These are phyloP conservation scores for Pisolithus albus DNA, from an alignment of 768 basidiomycete genomes.

Conservation along the genomic window DNA sequence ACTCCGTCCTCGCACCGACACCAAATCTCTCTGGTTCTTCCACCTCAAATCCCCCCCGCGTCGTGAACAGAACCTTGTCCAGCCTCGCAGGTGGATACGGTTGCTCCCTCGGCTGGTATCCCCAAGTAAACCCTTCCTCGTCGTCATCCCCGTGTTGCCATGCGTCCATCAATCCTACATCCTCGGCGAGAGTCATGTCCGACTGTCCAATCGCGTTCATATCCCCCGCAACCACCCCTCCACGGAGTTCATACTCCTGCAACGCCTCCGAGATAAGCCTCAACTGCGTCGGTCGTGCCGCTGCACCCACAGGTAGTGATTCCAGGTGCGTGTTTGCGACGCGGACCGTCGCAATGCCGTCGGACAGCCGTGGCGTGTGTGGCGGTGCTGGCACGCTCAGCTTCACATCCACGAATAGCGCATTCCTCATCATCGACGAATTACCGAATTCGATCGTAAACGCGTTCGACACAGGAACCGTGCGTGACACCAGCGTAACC, in stretches of 20 bases:
- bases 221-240: slow-evolving; percentile 63
- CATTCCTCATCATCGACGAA: slow-evolving; percentile 48
- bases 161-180: slow-evolving; percentile 51
- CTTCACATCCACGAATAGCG: slow-evolving; percentile 51
- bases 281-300: slow-evolving; percentile 45
- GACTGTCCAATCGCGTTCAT: slow-evolving; percentile 57
- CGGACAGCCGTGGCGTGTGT: slow-evolving; percentile 25
- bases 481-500: slow-evolving; percentile 60
- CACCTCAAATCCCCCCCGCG: slow-evolving; percentile 43
- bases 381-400: slow-evolving; percentile 32
- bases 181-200: slow-evolving; percentile 38
- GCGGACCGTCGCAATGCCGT: slow-evolving; percentile 42
- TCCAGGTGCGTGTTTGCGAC: slow-evolving; percentile 74
- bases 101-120: slow-evolving; percentile 45
- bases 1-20: slow-evolving; percentile 39
- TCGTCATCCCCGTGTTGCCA: slow-evolving; percentile 44
- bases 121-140: slow-evolving; percentile 58
- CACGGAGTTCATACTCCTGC: slow-evolving; percentile 39
- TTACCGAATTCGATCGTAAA: slow-evolving; percentile 47
- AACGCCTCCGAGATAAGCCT: slow-evolving; percentile 45
- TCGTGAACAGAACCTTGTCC: slow-evolving; percentile 60
- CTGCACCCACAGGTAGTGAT: slow-evolving; percentile 44
- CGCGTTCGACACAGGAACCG: slow-evolving; percentile 42
- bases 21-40: slow-evolving; percentile 52
- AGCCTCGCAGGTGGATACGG: slow-evolving; percentile 45